A percentile compares a stretch with the other conserved stretches of the same genome.
Evolutionary conservation across 1,284 basidiomycete genomes (phyloP).

Genomic region (Malassezia nana): DNA sequence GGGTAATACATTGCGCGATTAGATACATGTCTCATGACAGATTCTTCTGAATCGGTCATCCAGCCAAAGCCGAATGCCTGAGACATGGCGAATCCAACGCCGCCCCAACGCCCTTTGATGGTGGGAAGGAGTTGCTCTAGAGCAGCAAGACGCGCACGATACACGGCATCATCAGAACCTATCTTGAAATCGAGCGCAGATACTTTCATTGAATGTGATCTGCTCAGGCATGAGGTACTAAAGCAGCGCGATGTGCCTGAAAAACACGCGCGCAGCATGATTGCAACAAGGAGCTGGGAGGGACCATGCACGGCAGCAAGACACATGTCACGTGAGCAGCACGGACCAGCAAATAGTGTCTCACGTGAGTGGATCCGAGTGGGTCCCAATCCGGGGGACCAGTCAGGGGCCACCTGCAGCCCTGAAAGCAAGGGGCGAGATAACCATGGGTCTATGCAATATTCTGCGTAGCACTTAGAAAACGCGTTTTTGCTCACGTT

Average conservation of each 20-base stretch:
- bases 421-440: no score
- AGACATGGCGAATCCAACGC: conserved; percentile 2
- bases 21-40: conserved; percentile 13
- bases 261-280: background rate
- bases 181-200: conserved; percentile 14
- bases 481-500: no score
- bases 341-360: background rate
- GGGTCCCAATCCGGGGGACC: no score
- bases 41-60: conserved; percentile 12
- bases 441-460: no score
- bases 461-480: no score
- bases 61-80: conserved; percentile 12
- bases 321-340: background rate
- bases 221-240: background rate
- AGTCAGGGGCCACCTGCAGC: no score
- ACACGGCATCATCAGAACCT: conserved; percentile 5
- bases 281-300: no score
- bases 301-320: background rate
- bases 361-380: no score
- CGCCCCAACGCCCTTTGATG: conserved; percentile 17
- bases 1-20: conserved; percentile 9
- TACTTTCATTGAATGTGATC: background rate
- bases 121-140: conserved; percentile 15
- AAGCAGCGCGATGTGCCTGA: background rate
- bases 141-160: conserved; percentile 15